These are phyloP conservation scores for Fusarium sororula DNA, from an alignment of 2,329 filamentous ascomycete genomes.

Conservation along the genomic window DNA sequence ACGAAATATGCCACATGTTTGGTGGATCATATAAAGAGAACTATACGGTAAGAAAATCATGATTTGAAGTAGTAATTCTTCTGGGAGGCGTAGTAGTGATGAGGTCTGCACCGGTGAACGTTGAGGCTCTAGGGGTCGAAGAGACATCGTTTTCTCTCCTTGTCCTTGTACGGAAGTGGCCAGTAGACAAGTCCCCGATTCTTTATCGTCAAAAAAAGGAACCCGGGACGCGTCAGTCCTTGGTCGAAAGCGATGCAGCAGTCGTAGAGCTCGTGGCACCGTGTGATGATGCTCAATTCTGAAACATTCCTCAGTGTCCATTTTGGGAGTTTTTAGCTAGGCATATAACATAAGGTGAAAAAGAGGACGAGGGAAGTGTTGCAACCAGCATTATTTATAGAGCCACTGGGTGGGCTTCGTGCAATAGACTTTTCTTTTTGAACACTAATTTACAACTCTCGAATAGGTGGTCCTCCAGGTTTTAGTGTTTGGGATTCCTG, in stretches of 20 bases:
- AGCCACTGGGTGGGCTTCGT: neutral
- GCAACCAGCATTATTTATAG: neutral
- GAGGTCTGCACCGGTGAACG: accelerated
- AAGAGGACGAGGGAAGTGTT: too few relatives aligned
- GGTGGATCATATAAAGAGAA: slow-evolving; percentile 4
- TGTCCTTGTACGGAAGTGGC: too few relatives aligned
- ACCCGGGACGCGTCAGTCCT: neutral
- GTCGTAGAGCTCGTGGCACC: neutral
- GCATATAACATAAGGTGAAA: neutral
- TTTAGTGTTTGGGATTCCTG: too few relatives aligned
- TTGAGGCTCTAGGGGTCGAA: neutral
- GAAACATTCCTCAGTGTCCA: neutral
- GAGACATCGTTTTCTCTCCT: too few relatives aligned
- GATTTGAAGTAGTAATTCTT: neutral
- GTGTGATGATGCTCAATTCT: neutral
- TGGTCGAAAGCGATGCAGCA: accelerated
- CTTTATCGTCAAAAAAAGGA: neutral
- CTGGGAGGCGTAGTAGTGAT: neutral
- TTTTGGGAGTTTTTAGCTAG: neutral
- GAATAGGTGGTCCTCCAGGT: too few relatives aligned
- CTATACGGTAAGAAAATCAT: neutral
- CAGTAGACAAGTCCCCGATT: neutral
- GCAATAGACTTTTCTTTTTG: neutral
- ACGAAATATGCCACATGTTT: neutral
- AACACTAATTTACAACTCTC: neutral